A percentile compares a stretch with the other conserved stretches of the same genome.
phyloP scores from a whole-genome alignment of 139 green algal species.

The Coccomyxa sp. region DNA sequence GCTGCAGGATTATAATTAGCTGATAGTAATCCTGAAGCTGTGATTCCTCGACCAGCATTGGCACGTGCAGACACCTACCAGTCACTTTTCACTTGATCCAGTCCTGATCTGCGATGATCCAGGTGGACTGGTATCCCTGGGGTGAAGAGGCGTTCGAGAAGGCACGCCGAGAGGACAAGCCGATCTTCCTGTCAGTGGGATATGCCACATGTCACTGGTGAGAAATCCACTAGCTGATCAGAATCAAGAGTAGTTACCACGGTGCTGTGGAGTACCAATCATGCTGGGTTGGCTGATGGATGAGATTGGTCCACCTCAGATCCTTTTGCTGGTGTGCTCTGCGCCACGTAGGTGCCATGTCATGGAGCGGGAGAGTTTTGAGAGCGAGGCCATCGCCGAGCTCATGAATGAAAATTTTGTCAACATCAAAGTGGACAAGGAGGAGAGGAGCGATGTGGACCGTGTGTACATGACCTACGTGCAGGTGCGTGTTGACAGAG shows the following conservation, averaged over 20 bases:
- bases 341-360: slow-evolving; percentile 72
- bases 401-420: slow-evolving; percentile 83
- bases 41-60: not conserved
- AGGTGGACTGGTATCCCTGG: slow-evolving; percentile 93
- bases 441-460: slow-evolving; percentile 90
- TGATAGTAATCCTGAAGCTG: not conserved
- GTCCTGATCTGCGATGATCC: not conserved
- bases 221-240: not conserved
- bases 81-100: too few species aligned
- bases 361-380: slow-evolving; percentile 89
- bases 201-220: slow-evolving; percentile 49
- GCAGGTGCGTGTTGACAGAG: slow-evolving; percentile 48
- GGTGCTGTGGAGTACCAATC: not conserved
- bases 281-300: not conserved
- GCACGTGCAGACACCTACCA: too few species aligned
- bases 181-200: slow-evolving; percentile 86
- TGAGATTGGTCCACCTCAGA: not conserved
- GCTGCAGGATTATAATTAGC: not conserved
- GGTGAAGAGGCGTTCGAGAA: slow-evolving; percentile 71
- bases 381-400: slow-evolving; percentile 59
- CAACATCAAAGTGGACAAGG: slow-evolving; percentile 82
- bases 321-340: not conserved
- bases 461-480: slow-evolving; percentile 78
- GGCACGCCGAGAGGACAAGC: slow-evolving; percentile 60
- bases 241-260: not conserved